Base-by-base conservation (phyloP, 768 basidiomycete genomes). In the Lepiota brunneoincarnata region DNA sequence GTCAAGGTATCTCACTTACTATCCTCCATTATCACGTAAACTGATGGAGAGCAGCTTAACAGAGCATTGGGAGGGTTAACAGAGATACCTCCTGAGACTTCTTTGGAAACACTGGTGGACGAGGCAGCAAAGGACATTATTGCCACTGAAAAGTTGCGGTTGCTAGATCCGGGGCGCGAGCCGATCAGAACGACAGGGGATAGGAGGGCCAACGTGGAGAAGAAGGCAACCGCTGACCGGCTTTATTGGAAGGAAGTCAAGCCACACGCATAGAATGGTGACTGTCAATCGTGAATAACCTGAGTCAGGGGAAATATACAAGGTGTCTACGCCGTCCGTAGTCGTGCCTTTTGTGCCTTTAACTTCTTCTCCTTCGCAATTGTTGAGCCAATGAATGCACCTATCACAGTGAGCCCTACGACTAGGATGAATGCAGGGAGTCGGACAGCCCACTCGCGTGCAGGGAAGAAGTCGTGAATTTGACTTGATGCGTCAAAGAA, bases 401-500 rank as follows among this genome's bases (percentile, higher is more conserved):
- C 91, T 37, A 98, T 87, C 10, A 77, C 86, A n/a, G 84, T 76
- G 35, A 97, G 71, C 5, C 94, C 95, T 7, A 89, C 64, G 4
- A 94, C 77, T 6, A 98, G 80, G 46, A 95, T 72, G 67, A 92
- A 81, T 2, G 90, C 87, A 36, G 95, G 94, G 42, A 98, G 67
- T 17, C 89, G 82, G 46, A 98, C 76, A 9, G 93, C 95, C 93
- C 94, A 98, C 75, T 97, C 93, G 45, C 95, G 77, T 4, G 90
- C 66, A 0, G 92, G 96, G 67, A 98, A 98, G 70, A 82, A 84
- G 39, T 64, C 59, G 58, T 94, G 91, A 26, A 96, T 74, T 17
- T 85, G 81, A 62, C 83, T 93, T 2, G 82, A 78, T 1, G 76
- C 57, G 54, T 91, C 86, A 57, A 97, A 84, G 75, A 97, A 93